Evolutionary conservation across 192 early-diverging fungal genomes (phyloP), one percentile per base, ranked within the genome.

Genomic region (Coemansia sp.): DNA sequence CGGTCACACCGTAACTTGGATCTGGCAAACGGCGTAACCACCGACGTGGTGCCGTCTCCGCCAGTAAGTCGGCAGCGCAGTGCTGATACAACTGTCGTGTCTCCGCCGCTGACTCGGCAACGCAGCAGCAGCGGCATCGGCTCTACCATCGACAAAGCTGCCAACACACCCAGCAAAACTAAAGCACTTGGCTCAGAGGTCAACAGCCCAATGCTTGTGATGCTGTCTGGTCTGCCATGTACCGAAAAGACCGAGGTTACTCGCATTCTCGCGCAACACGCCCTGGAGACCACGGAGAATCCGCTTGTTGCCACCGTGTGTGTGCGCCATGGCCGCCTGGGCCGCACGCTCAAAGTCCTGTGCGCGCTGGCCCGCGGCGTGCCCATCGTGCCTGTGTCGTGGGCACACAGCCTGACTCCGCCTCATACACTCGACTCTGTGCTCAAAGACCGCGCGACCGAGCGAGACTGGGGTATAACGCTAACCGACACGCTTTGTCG

Each of bases 341-440:
- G 62, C 17, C 72, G 77, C 57, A 80, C 72, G 1, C 65, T 74
- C 48, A 80, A 80, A 17, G 77, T 80, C 10, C 65, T 80, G 1
- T 80, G 77, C 35, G 72, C 77, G 0, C 22, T 80, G 61, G 72
- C 68, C 0, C 77, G 72, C 31, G 77, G 77, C 49, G 65, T 25
- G 12, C 77, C 77, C 3, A 52, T 80, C 3, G 72, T 80, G 9
- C 10, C 65, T 0, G 23, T 47, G 11, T 14, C 50, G 26, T 73
- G 67, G 67, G 29, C 51, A 0, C 43, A 41, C 25, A 39, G 35
- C 37, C 51, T 68, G n/a, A 48, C 16, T 16, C 52, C 5, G 23
- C 26, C 21, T 21, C 21, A 21, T 21, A 25, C 31, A 37, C 0
- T n/a, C 57, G 48, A 38, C 31, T 1, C 38, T 29, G 22, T 79